Evolutionary conservation across 768 basidiomycete species (phyloP).

Genomic region (Ephemerocybe angulata): DNA sequence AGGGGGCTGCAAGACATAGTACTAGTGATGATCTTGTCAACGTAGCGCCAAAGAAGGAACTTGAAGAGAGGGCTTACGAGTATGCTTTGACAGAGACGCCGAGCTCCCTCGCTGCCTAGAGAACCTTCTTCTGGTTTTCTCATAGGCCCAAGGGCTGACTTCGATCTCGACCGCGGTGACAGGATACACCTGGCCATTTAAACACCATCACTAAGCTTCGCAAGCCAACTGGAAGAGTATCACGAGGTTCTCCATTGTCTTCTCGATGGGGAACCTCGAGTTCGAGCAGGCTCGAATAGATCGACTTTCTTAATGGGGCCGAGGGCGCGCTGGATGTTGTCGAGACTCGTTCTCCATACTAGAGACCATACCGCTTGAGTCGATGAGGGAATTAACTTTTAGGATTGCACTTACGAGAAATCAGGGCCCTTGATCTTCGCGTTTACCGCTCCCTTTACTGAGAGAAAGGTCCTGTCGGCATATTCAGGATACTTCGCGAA

Average conservation of each 20-base stretch:
- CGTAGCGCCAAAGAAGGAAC: background rate
- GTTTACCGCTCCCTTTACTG: constrained; percentile 5
- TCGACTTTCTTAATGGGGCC: constrained; percentile 55
- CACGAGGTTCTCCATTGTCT: constrained; percentile 38
- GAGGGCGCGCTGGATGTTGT: constrained; percentile 39
- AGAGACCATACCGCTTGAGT: background rate
- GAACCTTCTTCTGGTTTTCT: constrained; percentile 51
- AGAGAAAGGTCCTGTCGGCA: constrained; percentile 7
- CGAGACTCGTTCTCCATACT: constrained; percentile 31
- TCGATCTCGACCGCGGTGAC: constrained; percentile 66
- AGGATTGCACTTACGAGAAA: background rate
- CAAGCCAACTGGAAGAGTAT: too few relatives aligned
- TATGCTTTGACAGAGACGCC: constrained; percentile 57
- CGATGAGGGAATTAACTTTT: background rate
- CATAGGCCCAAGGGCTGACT: constrained; percentile 58
- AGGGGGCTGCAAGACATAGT: constrained; percentile 38
- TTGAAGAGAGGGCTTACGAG: constrained; percentile 36
- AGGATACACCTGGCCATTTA: constrained; percentile 55
- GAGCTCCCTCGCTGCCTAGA: constrained; percentile 52
- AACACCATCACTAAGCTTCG: too few relatives aligned
- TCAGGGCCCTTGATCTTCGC: background rate
- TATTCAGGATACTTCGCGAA: constrained; percentile 9
- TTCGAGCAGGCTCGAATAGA: constrained; percentile 56
- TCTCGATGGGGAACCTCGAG: constrained; percentile 41
- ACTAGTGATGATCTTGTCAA: constrained; percentile 2